phyloP scores from a whole-genome alignment of 192 early-diverging fungal species.

The Chytriomyces sp. region DNA sequence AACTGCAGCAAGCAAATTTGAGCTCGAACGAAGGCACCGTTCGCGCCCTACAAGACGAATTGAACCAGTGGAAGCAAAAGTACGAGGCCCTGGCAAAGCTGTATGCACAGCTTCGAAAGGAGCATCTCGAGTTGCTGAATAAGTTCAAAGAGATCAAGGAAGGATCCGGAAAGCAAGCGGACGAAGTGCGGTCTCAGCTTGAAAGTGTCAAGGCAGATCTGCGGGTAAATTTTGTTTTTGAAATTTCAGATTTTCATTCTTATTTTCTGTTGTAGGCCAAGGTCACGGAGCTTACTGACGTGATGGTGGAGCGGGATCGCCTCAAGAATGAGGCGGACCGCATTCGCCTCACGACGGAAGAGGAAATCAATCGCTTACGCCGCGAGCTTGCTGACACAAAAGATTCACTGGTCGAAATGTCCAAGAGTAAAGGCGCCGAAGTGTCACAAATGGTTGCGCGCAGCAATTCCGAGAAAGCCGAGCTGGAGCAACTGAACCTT shows the following conservation, averaged over 20 bases:
- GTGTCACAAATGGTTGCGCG: conserved; percentile 75
- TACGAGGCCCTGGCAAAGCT: conserved; percentile 97
- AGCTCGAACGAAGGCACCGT: conserved; percentile 21
- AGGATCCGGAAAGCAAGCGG: conserved; percentile 69
- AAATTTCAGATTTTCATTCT: conserved; percentile 9
- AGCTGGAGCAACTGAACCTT: conserved; percentile 63
- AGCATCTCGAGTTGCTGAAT: conserved; percentile 88
- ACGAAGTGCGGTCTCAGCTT: conserved; percentile 80
- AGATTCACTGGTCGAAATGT: conserved; percentile 73
- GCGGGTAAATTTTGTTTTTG: conserved; percentile 33
- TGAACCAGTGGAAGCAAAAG: conserved; percentile 96
- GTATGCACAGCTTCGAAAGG: conserved; percentile 95
- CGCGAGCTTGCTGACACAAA: conserved; percentile 80
- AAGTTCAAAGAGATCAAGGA: conserved; percentile 86
- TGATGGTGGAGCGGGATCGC: conserved; percentile 89
- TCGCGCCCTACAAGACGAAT: conserved; percentile 65
- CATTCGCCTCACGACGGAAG: conserved; percentile 75
- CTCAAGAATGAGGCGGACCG: conserved; percentile 79
- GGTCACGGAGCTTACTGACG: conserved; percentile 64
- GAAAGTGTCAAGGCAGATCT: conserved; percentile 67
- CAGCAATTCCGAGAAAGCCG: conserved; percentile 83
- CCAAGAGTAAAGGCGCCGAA: conserved; percentile 80
- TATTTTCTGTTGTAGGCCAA: conserved; percentile 42
- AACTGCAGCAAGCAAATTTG: conserved; percentile 55
- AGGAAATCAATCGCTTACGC: conserved; percentile 78